Evolutionary conservation across 164 flowering plant species (phyloP).

Genomic region (Aristolochia californica): DNA sequence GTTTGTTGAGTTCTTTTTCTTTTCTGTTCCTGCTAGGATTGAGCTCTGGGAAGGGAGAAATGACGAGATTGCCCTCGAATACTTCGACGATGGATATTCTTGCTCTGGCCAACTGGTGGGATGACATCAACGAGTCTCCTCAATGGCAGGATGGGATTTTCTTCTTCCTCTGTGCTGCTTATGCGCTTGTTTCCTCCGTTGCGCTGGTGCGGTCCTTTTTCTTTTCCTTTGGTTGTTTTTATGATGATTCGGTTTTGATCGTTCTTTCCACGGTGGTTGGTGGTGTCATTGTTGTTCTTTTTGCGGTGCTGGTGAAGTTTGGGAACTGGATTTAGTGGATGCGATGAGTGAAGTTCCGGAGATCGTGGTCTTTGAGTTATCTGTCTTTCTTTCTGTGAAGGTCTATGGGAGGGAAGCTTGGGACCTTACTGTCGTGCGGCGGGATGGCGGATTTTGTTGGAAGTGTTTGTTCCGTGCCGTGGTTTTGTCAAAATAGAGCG

Average conservation of each 20-base stretch:
- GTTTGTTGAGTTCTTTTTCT: too few relatives aligned
- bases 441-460: too few relatives aligned
- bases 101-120: slow-evolving; percentile 55
- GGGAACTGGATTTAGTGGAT: too few relatives aligned
- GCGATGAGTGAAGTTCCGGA: too few relatives aligned
- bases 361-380: too few relatives aligned
- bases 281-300: neutral
- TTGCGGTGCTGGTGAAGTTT: neutral
- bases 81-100: slow-evolving; percentile 9
- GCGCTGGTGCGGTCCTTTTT: slow-evolving; percentile 51
- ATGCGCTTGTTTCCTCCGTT: slow-evolving; percentile 73
- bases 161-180: slow-evolving; percentile 66
- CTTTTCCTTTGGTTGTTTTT: slow-evolving; percentile 6
- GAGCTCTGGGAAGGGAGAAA: slow-evolving; percentile 1
- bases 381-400: too few relatives aligned
- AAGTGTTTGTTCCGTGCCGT: too few relatives aligned
- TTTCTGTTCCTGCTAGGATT: neutral
- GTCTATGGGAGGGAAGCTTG: too few relatives aligned
- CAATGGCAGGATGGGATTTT: slow-evolving; percentile 88
- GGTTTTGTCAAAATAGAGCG: too few relatives aligned
- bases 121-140: slow-evolving; percentile 66
- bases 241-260: neutral
- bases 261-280: neutral
- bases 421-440: too few relatives aligned
- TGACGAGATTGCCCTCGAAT: slow-evolving; percentile 5